phyloP scores from a whole-genome alignment of 176 grass and related monocot species.

The Musa beccarii region DNA sequence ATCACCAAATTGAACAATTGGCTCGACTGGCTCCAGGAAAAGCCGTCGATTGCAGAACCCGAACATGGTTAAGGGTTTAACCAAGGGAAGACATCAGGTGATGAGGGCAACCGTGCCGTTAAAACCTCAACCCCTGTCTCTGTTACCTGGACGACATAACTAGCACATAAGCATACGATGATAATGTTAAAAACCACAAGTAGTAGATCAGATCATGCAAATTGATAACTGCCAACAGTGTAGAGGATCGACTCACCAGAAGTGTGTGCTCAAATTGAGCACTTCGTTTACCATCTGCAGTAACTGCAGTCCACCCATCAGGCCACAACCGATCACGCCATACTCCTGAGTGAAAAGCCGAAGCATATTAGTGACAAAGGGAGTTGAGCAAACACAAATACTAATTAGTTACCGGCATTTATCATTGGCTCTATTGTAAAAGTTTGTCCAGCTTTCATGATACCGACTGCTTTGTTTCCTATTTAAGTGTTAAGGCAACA shows the following conservation, averaged over 20 bases:
- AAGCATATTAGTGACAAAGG: not conserved
- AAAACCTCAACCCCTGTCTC: constrained; percentile 83
- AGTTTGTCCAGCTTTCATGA: constrained; percentile 97
- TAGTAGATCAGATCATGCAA: too few relatives aligned
- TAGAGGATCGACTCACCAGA: constrained; percentile 52
- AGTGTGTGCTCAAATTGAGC: constrained; percentile 98
- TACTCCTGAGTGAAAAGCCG: constrained; percentile 38
- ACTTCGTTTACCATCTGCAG: constrained; percentile 91
- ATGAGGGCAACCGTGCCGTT: constrained; percentile 65
- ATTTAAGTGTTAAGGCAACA: constrained; percentile 21
- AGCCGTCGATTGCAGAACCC: too few relatives aligned
- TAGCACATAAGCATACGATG: not conserved
- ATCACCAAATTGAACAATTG: too few relatives aligned
- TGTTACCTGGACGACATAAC: constrained; percentile 50
- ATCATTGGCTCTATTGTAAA: constrained; percentile 99
- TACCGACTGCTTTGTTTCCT: constrained; percentile 98
- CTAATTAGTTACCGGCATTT: constrained; percentile 60
- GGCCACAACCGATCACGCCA: constrained; percentile 90
- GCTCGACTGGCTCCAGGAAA: not conserved
- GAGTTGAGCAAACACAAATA: constrained; percentile 6
- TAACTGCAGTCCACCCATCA: constrained; percentile 88
- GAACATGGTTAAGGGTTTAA: constrained; percentile 33
- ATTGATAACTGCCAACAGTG: constrained; percentile 2
- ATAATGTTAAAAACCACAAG: too few relatives aligned
- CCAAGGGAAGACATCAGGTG: constrained; percentile 83